Conservation (phyloP, 2,329 filamentous ascomycete species). For the Colletotrichum musae region DNA sequence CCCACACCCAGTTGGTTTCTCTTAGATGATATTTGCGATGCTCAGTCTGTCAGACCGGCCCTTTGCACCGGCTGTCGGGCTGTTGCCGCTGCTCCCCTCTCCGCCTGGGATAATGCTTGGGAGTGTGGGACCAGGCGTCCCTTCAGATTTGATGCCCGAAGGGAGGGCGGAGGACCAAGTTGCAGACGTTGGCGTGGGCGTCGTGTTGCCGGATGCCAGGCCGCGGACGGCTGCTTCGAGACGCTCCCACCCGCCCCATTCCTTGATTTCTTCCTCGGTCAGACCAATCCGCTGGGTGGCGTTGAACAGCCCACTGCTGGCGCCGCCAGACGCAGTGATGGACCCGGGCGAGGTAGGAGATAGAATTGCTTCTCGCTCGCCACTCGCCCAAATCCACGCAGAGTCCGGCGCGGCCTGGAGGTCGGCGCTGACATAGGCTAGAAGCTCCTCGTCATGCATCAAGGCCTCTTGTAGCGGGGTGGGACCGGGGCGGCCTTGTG, state of each 20-base stretch:
- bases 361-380: conserved; percentile 62
- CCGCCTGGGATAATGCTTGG: conserved; percentile 39
- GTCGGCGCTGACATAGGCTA: conserved; percentile 89
- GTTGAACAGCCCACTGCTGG: conserved; percentile 58
- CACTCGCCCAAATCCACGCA: conserved; percentile 86
- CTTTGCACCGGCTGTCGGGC: conserved; percentile 46
- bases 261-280: conserved; percentile 69
- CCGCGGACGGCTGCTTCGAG: conserved; percentile 68
- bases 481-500: conserved; percentile 43
- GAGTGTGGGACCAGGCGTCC: conserved; percentile 45
- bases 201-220: conserved; percentile 45
- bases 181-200: conserved; percentile 50
- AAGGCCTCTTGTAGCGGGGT: conserved; percentile 54
- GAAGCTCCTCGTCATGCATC: conserved; percentile 83
- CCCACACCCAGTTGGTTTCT: no score
- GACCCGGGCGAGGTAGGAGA: conserved; percentile 39
- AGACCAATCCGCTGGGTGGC: conserved; percentile 66
- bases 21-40: conserved; percentile 62
- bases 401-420: conserved; percentile 84
- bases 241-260: conserved; percentile 87
- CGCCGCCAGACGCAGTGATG: conserved; percentile 42
- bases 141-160: conserved; percentile 54
- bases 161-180: conserved; percentile 51
- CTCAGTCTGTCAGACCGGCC: conserved; percentile 53
- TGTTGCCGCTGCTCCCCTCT: conserved; percentile 47